Conservation (phyloP, 352 stramenopile species). For the Globisporangium cystogenes region DNA sequence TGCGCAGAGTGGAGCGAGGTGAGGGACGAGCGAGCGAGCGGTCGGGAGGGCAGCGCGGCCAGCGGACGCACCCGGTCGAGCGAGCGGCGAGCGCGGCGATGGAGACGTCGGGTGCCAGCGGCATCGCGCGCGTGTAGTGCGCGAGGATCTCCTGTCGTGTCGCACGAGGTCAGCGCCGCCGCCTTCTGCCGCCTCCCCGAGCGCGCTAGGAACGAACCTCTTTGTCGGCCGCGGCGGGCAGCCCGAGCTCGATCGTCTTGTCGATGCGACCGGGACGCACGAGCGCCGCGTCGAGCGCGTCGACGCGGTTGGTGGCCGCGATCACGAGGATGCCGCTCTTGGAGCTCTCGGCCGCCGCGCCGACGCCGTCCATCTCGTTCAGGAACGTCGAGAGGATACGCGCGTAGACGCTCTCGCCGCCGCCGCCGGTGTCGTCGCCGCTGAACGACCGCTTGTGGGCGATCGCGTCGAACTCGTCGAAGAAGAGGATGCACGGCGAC, state of each 20-base stretch:
- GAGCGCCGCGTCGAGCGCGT: slow-evolving; percentile 66
- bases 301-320: slow-evolving; percentile 65
- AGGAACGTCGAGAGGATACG: slow-evolving; percentile 80
- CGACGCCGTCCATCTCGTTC: slow-evolving; percentile 84
- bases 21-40: too few species aligned
- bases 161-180: neutral
- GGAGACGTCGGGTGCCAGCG: slow-evolving; percentile 49
- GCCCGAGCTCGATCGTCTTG: slow-evolving; percentile 57
- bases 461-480: slow-evolving; percentile 85
- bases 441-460: slow-evolving; percentile 68
- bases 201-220: slow-evolving; percentile 6
- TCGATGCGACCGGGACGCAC: slow-evolving; percentile 77
- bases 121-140: slow-evolving; percentile 67
- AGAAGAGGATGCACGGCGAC: slow-evolving; percentile 77
- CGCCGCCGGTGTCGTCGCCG: slow-evolving; percentile 28
- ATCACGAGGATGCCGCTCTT: slow-evolving; percentile 57
- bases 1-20: too few species aligned
- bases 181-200: too few species aligned
- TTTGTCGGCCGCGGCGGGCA: slow-evolving; percentile 37
- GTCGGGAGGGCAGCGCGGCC: too few species aligned
- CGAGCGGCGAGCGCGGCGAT: slow-evolving; percentile 31
- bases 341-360: slow-evolving; percentile 16
- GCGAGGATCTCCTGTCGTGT: slow-evolving; percentile 48
- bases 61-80: slow-evolving; percentile 33
- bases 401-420: slow-evolving; percentile 59